Base-by-base conservation (phyloP, 306 rosid genomes). In the Rosa persica region DNA sequence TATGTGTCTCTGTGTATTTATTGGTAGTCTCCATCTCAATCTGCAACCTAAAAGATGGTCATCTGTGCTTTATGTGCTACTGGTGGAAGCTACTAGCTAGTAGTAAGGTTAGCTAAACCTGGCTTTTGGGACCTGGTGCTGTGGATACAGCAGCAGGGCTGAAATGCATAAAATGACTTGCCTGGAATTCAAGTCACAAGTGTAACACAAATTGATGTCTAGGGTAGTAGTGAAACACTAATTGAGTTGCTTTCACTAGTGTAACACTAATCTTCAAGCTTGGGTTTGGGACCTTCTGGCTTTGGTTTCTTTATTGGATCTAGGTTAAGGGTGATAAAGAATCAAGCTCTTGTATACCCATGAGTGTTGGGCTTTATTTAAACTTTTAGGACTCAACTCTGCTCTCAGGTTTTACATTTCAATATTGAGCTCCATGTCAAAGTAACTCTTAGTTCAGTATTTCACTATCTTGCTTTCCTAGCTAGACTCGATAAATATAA, bases 21-120 rank as follows among this genome's bases (percentile, higher is more conserved):
- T 58, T 52, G 62, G n/a, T 55, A 25, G 68, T 40, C 43, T 54
- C 11, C 34, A 2, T 39, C 58, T 49, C 11, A 36, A 25, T 43
- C 39, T 22, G 19, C 22, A 62, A 58, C 48, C 10, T 51, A 75
- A 75, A 47, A 15, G 72, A 78, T 57, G 64, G 72, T 55, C 16
- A 9, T 20, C 48, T n/a, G 11, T 61, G 81, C 42, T 57, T 77
- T 43, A 22, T 78, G 69, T 43, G 66, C 20, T 15, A 58, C 17
- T 34, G 17, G 25, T 71, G 57, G 52, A 27, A 78, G 46, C 30
- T 47, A 71, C n/a, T 34, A 36, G 72, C 65, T 48, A 46, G 58
- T 69, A 40, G 74, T 67, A 65, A 76, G 30, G 52, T 43, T 25
- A 49, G 74, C 54, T 76, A 27, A 44, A 17, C 52, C 58, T 13